phyloP scores from a whole-genome alignment of 2,329 filamentous ascomycete species.

The Parastagonospora nodorum region DNA sequence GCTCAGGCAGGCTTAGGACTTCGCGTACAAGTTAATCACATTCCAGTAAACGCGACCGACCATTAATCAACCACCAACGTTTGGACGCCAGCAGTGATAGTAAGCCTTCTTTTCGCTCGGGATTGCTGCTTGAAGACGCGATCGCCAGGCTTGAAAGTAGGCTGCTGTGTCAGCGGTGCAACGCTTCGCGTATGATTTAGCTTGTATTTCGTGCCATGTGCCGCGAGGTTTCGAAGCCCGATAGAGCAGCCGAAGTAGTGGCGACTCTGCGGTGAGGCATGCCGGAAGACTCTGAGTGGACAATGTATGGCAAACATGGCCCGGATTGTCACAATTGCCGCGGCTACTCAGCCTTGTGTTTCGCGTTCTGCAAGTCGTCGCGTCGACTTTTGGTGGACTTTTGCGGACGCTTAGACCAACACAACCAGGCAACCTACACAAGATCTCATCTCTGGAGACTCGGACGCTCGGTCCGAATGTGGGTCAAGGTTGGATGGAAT shows the following conservation, averaged over 20 bases:
- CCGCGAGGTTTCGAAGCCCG: conserved; percentile 10
- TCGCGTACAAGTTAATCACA: conserved; percentile 15
- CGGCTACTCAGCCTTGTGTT: conserved; percentile 27
- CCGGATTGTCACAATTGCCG: not conserved
- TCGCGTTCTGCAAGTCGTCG: conserved; percentile 31
- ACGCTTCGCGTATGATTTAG: conserved; percentile 11
- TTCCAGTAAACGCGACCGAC: conserved; percentile 9
- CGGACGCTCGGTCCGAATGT: conserved; percentile 20
- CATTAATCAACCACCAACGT: conserved; percentile 11
- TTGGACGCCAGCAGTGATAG: not conserved
- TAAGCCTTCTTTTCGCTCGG: not conserved
- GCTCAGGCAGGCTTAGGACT: conserved; percentile 12
- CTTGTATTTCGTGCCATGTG: conserved; percentile 8
- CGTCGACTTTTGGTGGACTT: conserved; percentile 24
- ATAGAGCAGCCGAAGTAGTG: conserved; percentile 14
- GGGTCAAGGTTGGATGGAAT: conserved; percentile 1
- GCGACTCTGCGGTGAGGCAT: conserved; percentile 5
- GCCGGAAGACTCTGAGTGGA: conserved; percentile 1
- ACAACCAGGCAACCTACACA: conserved; percentile 19
- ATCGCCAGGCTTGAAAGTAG: conserved; percentile 6
- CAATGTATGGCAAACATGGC: conserved; percentile 1
- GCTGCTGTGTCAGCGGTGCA: conserved; percentile 3
- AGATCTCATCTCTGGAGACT: conserved; percentile 11
- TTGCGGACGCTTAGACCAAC: conserved; percentile 10
- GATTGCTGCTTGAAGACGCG: conserved; percentile 2